Evolutionary conservation across 306 rosid genomes (phyloP).

Genomic region (Fagus crenata): DNA sequence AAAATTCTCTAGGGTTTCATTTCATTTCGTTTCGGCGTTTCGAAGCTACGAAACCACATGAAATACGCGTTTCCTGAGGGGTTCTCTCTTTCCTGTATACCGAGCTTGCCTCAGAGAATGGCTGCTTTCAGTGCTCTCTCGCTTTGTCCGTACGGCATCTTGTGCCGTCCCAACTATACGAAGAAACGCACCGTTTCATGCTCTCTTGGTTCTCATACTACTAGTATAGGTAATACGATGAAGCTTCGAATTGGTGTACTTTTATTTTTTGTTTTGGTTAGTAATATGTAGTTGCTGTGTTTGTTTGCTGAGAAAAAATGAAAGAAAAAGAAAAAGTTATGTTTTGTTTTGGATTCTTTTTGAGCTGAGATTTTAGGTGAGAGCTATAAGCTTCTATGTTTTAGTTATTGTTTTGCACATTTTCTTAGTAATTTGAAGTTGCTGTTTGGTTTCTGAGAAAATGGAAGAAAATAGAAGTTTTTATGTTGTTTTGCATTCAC

Average conservation of each 20-base stretch:
- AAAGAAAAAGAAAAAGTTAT: neutral
- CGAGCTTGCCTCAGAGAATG: conserved; percentile 43
- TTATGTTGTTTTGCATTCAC: neutral
- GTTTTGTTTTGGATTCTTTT: neutral
- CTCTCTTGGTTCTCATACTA: conserved; percentile 39
- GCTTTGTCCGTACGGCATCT: conserved; percentile 47
- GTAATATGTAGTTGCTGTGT: neutral
- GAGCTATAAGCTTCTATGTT: neutral
- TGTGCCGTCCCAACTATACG: conserved; percentile 35
- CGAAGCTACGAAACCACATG: conserved; percentile 29
- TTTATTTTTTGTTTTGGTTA: neutral
- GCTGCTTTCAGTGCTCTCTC: conserved; percentile 54
- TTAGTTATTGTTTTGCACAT: too few relatives aligned
- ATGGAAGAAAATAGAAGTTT: conserved; percentile 17
- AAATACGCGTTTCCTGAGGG: conserved; percentile 35
- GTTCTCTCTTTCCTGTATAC: conserved; percentile 18
- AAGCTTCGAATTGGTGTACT: neutral
- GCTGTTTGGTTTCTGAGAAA: conserved; percentile 12
- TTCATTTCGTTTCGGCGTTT: neutral
- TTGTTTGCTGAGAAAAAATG: conserved; percentile 20
- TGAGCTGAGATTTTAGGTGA: neutral
- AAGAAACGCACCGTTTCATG: conserved; percentile 35
- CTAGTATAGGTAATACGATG: conserved; percentile 36
- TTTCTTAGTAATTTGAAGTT: neutral
- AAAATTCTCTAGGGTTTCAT: conserved; percentile 21